Evolutionary conservation across 2,329 filamentous ascomycete genomes (phyloP).

Genomic region (Ciborinia camelliae): DNA sequence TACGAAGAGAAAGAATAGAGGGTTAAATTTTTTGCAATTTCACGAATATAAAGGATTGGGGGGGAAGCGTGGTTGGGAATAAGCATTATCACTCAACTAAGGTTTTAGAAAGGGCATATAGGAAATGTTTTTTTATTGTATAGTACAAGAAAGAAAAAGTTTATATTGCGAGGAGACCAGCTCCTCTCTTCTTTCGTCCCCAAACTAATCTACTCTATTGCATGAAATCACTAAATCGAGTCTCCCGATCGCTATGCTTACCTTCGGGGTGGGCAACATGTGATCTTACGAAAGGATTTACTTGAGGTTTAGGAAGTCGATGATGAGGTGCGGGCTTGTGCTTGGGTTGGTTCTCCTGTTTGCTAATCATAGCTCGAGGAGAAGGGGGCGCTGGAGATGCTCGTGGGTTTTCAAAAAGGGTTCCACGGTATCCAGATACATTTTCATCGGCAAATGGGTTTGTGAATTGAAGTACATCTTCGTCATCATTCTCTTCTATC

Average conservation of each 20-base stretch:
- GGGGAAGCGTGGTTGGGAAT: background rate
- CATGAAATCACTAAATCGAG: conserved; percentile 9
- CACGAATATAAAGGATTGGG: background rate
- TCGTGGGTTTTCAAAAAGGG: background rate
- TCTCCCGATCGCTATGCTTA: background rate
- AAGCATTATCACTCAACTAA: background rate
- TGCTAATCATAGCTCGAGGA: conserved; percentile 1
- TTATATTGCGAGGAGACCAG: background rate
- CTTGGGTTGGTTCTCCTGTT: background rate
- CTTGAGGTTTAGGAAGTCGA: background rate
- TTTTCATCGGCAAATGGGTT: conserved; percentile 2
- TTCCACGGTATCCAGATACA: background rate
- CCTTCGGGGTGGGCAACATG: conserved; percentile 1
- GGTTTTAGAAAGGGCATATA: background rate
- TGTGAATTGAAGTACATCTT: background rate
- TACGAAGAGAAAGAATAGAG: conserved; percentile 43
- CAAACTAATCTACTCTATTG: background rate
- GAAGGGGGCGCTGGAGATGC: background rate
- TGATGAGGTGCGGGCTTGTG: background rate
- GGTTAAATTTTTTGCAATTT: background rate
- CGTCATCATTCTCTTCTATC: background rate
- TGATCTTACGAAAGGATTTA: conserved; percentile 1
- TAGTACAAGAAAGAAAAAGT: conserved; percentile 1
- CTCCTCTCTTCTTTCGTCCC: background rate
- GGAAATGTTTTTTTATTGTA: conserved; percentile 7